phyloP scores from a whole-genome alignment of 164 flowering plant genomes.

The Aristolochia contorta region DNA sequence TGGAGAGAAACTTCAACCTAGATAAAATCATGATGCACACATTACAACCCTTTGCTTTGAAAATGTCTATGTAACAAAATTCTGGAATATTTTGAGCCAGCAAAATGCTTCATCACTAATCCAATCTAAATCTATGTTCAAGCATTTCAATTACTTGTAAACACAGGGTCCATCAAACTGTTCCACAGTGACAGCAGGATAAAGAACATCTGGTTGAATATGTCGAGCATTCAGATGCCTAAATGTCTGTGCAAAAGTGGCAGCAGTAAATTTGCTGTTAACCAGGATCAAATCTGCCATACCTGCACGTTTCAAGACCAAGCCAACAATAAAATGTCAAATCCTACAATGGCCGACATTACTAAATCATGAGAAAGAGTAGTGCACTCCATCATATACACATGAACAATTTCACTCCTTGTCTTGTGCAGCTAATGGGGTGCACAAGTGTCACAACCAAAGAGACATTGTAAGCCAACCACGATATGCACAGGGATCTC shows the following conservation, averaged over 20 bases:
- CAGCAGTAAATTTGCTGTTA: conserved; percentile 86
- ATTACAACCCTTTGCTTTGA: no score
- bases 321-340: conserved; percentile 1
- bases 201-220: conserved; percentile 70
- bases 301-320: conserved; percentile 35
- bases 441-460: background rate
- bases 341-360: background rate
- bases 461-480: no score
- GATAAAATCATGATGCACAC: conserved; percentile 1
- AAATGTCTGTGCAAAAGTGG: conserved; percentile 82
- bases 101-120: no score
- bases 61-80: no score
- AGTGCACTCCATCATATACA: no score
- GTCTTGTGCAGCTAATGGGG: no score
- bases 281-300: conserved; percentile 91
- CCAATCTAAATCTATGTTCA: conserved; percentile 5
- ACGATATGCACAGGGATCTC: no score
- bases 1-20: conserved; percentile 74
- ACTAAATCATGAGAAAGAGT: no score
- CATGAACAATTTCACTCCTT: no score
- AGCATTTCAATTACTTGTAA: conserved; percentile 43
- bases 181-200: conserved; percentile 86
- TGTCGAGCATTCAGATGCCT: conserved; percentile 62
- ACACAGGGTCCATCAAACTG: conserved; percentile 62
- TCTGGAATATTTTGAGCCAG: no score